Evolutionary conservation across 352 stramenopile genomes (phyloP).

Genomic region (Detonula confervacea): DNA sequence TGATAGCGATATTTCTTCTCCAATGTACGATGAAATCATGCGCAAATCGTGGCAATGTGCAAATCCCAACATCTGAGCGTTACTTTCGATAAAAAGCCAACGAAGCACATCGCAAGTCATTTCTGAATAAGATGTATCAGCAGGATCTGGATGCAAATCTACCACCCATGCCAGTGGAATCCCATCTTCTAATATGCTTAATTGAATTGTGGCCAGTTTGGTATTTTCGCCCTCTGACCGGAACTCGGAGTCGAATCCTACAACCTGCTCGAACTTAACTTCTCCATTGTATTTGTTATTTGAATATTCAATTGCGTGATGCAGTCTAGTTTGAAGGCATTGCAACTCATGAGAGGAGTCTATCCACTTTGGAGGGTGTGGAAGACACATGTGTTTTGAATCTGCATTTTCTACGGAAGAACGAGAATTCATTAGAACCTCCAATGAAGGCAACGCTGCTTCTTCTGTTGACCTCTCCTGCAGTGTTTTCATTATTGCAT

Average conservation of each 20-base stretch:
- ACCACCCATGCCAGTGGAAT: slow-evolving; percentile 46
- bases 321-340: slow-evolving; percentile 35
- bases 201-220: slow-evolving; percentile 56
- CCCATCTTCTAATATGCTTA: slow-evolving; percentile 47
- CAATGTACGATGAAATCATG: slow-evolving; percentile 49
- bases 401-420: slow-evolving; percentile 12
- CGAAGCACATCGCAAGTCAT: slow-evolving; percentile 46
- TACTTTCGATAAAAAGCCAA: slow-evolving; percentile 57
- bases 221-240: slow-evolving; percentile 25
- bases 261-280: slow-evolving; percentile 24
- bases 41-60: slow-evolving; percentile 45
- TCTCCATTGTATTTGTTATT: neutral
- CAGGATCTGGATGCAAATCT: slow-evolving; percentile 35
- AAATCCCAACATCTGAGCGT: slow-evolving; percentile 47
- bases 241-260: slow-evolving; percentile 60
- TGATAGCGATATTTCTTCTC: slow-evolving; percentile 44
- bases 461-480: neutral
- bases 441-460: slow-evolving; percentile 21
- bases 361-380: slow-evolving; percentile 33
- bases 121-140: slow-evolving; percentile 24
- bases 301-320: neutral
- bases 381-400: slow-evolving; percentile 35
- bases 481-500: slow-evolving; percentile 28
- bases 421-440: slow-evolving; percentile 28
- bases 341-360: slow-evolving; percentile 27